Conservation (phyloP, 441 rosid genomes). For the Eutrema salsugineum region DNA sequence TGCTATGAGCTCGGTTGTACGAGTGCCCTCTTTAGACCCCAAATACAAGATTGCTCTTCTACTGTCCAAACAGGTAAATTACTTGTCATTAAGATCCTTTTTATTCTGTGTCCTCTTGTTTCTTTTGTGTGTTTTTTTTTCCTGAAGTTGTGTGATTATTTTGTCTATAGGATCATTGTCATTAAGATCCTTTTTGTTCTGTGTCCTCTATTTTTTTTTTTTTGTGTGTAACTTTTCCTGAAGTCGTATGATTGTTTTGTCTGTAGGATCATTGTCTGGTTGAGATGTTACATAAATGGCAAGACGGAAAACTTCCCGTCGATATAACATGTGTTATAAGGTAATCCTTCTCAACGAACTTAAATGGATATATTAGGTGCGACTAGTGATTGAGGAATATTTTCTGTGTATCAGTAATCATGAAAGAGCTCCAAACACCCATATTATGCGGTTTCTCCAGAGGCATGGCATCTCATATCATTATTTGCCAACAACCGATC, state of each 20-base stretch:
- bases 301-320: constrained; percentile 84
- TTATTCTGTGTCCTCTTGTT: not conserved
- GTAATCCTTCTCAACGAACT: constrained; percentile 26
- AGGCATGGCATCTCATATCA: constrained; percentile 87
- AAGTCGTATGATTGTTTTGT: constrained; percentile 13
- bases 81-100: not conserved
- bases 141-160: constrained; percentile 18
- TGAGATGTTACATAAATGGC: constrained; percentile 90
- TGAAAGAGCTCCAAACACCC: constrained; percentile 82
- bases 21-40: constrained; percentile 83
- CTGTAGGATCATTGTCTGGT: constrained; percentile 87
- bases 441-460: constrained; percentile 76
- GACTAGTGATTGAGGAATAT: not conserved
- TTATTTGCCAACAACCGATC: constrained; percentile 49
- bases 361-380: not conserved
- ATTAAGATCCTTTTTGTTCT: not conserved
- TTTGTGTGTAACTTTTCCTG: not conserved
- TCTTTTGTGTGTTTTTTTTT: not conserved
- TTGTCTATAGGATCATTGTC: constrained; percentile 75
- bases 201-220: not conserved
- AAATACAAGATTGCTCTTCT: constrained; percentile 81
- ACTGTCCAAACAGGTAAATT: constrained; percentile 69
- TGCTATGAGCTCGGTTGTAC: constrained; percentile 66
- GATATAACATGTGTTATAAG: constrained; percentile 89
- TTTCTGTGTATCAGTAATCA: constrained; percentile 60